A percentile compares a stretch with the other conserved stretches of the same genome.
Evolutionary conservation across 371 early-diverging fungal genomes (phyloP).

Genomic region (Mitosporidium daphniae): DNA sequence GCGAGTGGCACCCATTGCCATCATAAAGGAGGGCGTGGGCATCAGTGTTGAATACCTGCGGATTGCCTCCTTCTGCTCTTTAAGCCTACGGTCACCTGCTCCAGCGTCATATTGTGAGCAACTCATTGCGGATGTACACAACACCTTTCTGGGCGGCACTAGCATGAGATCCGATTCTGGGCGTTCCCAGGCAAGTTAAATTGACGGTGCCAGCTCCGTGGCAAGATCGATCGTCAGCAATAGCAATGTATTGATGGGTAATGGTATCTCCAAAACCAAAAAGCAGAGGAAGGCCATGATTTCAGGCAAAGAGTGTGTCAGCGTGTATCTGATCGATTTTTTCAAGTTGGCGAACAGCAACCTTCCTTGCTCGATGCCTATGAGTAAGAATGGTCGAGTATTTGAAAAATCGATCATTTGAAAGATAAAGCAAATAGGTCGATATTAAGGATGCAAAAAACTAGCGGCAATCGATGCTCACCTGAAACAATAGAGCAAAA

Average conservation of each 20-base stretch:
- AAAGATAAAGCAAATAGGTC: too few relatives aligned
- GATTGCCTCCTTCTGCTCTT: too few relatives aligned
- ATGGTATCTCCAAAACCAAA: conserved; percentile 15
- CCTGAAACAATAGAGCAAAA: conserved; percentile 48
- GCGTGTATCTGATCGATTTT: conserved; percentile 55
- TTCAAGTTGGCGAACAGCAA: conserved; percentile 67
- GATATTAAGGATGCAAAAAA: too few relatives aligned
- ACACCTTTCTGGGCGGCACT: conserved; percentile 51
- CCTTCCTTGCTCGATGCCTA: conserved; percentile 14
- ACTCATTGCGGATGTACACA: conserved; percentile 18
- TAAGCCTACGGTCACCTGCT: too few relatives aligned
- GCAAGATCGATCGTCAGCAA: conserved; percentile 64
- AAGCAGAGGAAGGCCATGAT: conserved; percentile 1
- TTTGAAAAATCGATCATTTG: too few relatives aligned
- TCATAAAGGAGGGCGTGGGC: too few relatives aligned
- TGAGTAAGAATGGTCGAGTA: too few relatives aligned
- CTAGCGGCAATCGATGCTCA: conserved; percentile 72
- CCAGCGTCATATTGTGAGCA: too few relatives aligned
- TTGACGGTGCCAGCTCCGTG: conserved; percentile 43
- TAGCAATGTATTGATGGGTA: conserved; percentile 32
- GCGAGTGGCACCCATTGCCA: too few relatives aligned
- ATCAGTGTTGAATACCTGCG: too few relatives aligned
- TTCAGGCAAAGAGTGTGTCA: conserved; percentile 26
- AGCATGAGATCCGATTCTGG: conserved; percentile 57
- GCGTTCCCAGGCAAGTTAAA: conserved; percentile 61